A percentile compares a stretch with the other conserved stretches of the same genome.
Evolutionary conservation across 352 stramenopile species (phyloP).

Genomic region (Globisporangium okanoganense): DNA sequence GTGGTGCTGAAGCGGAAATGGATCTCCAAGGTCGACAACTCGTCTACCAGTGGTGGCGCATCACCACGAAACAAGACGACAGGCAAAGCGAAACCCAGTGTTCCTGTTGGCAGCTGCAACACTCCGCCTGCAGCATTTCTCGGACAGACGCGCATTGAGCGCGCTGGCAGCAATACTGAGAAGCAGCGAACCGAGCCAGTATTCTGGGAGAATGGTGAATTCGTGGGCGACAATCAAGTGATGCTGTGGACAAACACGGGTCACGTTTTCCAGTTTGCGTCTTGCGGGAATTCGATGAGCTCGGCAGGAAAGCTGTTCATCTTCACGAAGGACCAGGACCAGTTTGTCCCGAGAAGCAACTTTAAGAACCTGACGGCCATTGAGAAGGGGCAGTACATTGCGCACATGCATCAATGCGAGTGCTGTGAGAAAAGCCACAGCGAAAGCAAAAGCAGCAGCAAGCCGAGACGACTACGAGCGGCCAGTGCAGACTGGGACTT

Average conservation of each 20-base stretch:
- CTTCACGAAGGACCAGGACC: constrained; percentile 82
- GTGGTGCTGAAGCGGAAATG: constrained; percentile 75
- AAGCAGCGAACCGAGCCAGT: constrained; percentile 14
- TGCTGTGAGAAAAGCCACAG: constrained; percentile 25
- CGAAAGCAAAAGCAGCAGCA: neutral
- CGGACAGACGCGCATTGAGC: neutral
- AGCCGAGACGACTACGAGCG: neutral
- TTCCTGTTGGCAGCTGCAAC: constrained; percentile 48
- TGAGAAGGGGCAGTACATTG: constrained; percentile 48
- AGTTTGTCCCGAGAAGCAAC: constrained; percentile 74
- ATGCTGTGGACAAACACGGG: constrained; percentile 68
- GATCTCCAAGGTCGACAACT: constrained; percentile 46
- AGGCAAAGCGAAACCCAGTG: constrained; percentile 26
- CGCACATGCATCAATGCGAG: constrained; percentile 50
- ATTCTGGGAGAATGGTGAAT: constrained; percentile 61
- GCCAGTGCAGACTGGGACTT: neutral
- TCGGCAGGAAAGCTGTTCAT: constrained; percentile 61
- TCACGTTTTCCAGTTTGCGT: constrained; percentile 61
- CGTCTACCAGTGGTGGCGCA: constrained; percentile 13
- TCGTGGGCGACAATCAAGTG: constrained; percentile 58
- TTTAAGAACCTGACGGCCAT: constrained; percentile 53
- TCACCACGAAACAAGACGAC: constrained; percentile 19
- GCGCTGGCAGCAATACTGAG: neutral
- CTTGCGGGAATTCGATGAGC: constrained; percentile 18
- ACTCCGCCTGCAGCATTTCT: constrained; percentile 35